Percentiles rank a stretch among this genome's conserved stretches.
Evolutionary conservation across 1,284 basidiomycete genomes (phyloP).

Genomic region (Melanopsichium pennsylvanicum): DNA sequence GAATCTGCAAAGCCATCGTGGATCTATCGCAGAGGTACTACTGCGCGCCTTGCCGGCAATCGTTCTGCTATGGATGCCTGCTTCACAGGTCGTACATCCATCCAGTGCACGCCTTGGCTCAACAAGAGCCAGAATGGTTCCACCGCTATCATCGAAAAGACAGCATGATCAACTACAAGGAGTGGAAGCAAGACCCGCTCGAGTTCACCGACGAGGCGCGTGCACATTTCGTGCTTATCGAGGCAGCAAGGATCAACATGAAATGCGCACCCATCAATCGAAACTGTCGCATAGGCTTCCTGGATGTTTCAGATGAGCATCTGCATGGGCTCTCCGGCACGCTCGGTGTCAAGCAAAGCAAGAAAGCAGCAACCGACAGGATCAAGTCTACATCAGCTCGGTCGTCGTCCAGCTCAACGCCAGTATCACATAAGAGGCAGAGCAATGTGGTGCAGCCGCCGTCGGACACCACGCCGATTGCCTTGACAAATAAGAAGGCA

Average conservation of each 20-base stretch:
- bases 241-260: constrained; percentile 31
- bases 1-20: constrained; percentile 28
- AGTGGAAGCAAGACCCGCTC: constrained; percentile 37
- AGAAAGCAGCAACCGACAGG: constrained; percentile 4
- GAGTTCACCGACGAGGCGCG: constrained; percentile 20
- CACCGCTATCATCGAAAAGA: constrained; percentile 26
- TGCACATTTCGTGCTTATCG: constrained; percentile 38
- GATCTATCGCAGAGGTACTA: constrained; percentile 27
- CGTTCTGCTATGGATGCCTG: constrained; percentile 42
- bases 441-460: constrained; percentile 7
- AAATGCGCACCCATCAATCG: constrained; percentile 17
- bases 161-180: constrained; percentile 39
- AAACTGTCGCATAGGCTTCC: constrained; percentile 34
- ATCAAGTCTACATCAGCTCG: neutral
- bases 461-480: constrained; percentile 7
- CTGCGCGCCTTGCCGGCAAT: constrained; percentile 35
- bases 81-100: constrained; percentile 35
- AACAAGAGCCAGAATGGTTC: constrained; percentile 19
- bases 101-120: constrained; percentile 38
- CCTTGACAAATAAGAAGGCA: constrained; percentile 9
- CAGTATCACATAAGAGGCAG: constrained; percentile 18
- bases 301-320: constrained; percentile 22
- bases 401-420: constrained; percentile 4
- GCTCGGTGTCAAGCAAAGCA: constrained; percentile 5
- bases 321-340: constrained; percentile 30